Base-by-base conservation (phyloP, 2,329 filamentous ascomycete species). In the Lasiodiplodia citricola region DNA sequence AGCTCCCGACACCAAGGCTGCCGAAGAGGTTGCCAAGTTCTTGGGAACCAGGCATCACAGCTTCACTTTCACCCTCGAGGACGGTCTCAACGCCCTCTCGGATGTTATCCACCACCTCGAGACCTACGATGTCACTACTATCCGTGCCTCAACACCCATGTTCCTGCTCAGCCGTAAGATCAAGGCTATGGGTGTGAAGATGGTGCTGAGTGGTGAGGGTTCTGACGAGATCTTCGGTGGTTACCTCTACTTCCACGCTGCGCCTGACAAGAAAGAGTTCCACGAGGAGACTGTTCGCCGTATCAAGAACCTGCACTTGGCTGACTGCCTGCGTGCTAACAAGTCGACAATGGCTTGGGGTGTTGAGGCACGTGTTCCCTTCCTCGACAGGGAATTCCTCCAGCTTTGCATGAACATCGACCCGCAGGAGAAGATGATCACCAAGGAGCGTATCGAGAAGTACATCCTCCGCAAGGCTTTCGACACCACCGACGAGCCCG, bases 141-240 rank as follows among this genome's bases (percentile, higher is more conserved):
- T 99, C 79, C 94, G 96, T 78, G 96, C 96, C 67, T 98, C 95
- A 13, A 99, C 96, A 13, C 96, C 96, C 73, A 99, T 99, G 96
- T 99, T 97, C 84, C 86, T 99, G 72, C 88, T 99, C 58, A 96
- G 93, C 71, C 91, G 96, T 80, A 99, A 99, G 87, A 99, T 99
- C 87, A 99, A 99, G 87, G 96, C 94, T 44, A 95, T 97, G 90
- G 96, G 96, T 72, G 92, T 99, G 78, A 99, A 99, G 89, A 99
- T 99, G 96, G 96, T 99, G 68, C 87, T 99, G 71, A 96, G 92
- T 76, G 96, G 96, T 71, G 96, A 99, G 83, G 96, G 96, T 62
- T 96, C 92, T 77, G 96, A 99, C 81, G 96, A 99, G 84, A 97
- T 97, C 80, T 98, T 98, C 75, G 96, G 96, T 71, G 96, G 96